phyloP scores from a whole-genome alignment of 1,284 basidiomycete genomes.

The Pascua sp. region DNA sequence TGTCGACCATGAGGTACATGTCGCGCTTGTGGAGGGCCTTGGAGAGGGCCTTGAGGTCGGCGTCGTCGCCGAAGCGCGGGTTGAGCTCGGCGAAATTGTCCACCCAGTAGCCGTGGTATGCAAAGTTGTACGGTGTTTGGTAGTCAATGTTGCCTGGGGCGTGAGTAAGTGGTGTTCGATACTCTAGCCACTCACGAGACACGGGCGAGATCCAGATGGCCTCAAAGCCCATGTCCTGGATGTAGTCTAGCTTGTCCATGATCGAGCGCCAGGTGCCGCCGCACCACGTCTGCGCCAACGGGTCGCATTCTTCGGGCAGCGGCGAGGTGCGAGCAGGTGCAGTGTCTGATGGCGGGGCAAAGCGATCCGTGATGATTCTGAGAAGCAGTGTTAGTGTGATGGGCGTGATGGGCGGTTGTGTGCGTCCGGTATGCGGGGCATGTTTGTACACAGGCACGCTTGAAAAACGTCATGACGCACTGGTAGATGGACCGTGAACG shows the following conservation, averaged over 20 bases:
- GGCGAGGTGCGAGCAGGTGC: constrained; percentile 56
- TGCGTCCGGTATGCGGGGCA: neutral
- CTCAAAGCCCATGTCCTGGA: constrained; percentile 71
- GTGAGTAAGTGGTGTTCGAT: neutral
- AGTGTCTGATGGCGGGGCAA: constrained; percentile 58
- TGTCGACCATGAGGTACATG: constrained; percentile 76
- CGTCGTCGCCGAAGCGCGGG: constrained; percentile 62
- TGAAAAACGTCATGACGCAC: constrained; percentile 27
- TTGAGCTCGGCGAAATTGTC: constrained; percentile 64
- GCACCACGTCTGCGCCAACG: constrained; percentile 55
- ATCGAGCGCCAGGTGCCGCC: constrained; percentile 74
- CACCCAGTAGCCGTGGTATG: constrained; percentile 51
- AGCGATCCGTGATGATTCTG: constrained; percentile 72
- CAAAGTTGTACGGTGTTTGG: constrained; percentile 57
- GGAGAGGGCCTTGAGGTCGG: constrained; percentile 65
- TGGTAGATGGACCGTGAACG: constrained; percentile 48
- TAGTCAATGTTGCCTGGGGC: constrained; percentile 62
- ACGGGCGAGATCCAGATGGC: constrained; percentile 57
- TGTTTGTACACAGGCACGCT: neutral
- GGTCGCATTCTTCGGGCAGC: constrained; percentile 32
- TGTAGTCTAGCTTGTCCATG: constrained; percentile 69
- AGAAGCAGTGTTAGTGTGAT: neutral
- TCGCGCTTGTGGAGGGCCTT: constrained; percentile 62
- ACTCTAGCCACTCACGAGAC: constrained; percentile 23
- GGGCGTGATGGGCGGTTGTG: neutral